These are phyloP conservation scores for Penicillium sp. DNA, from an alignment of 2,329 filamentous ascomycete species.

Conservation along the genomic window DNA sequence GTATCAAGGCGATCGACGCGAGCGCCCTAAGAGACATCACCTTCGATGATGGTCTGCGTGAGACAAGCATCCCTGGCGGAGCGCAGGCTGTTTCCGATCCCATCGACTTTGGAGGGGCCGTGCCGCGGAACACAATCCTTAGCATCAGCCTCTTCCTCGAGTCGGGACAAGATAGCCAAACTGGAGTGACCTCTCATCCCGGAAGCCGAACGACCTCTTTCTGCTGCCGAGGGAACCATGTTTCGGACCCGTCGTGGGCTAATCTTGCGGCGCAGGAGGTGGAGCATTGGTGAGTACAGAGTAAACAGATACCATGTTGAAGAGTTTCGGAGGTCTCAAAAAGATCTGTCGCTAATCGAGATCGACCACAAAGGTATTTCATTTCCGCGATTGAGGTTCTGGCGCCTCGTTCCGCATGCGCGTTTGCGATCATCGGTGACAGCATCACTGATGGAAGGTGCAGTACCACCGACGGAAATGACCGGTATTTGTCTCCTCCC, in stretches of 20 bases:
- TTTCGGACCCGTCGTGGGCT: constrained; percentile 44
- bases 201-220: constrained; percentile 59
- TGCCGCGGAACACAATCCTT: constrained; percentile 43
- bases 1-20: constrained; percentile 48
- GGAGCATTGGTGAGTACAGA: constrained; percentile 37
- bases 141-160: constrained; percentile 55
- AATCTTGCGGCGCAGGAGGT: constrained; percentile 30
- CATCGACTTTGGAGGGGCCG: constrained; percentile 43
- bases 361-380: constrained; percentile 48
- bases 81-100: constrained; percentile 57
- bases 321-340: too few relatives aligned
- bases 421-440: constrained; percentile 55
- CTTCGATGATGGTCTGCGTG: constrained; percentile 49
- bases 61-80: constrained; percentile 50
- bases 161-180: constrained; percentile 49
- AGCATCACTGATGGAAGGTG: constrained; percentile 61
- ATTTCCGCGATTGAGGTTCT: constrained; percentile 54
- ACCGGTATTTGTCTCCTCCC: constrained; percentile 34
- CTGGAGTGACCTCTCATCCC: constrained; percentile 58
- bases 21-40: constrained; percentile 50
- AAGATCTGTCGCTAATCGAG: too few relatives aligned
- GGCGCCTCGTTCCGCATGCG: constrained; percentile 39
- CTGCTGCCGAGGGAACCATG: constrained; percentile 54
- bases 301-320: too few relatives aligned
- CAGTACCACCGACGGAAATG: constrained; percentile 54